These are phyloP conservation scores for Vicia sativa DNA, from an alignment of 306 rosid species.

Conservation along the genomic window DNA sequence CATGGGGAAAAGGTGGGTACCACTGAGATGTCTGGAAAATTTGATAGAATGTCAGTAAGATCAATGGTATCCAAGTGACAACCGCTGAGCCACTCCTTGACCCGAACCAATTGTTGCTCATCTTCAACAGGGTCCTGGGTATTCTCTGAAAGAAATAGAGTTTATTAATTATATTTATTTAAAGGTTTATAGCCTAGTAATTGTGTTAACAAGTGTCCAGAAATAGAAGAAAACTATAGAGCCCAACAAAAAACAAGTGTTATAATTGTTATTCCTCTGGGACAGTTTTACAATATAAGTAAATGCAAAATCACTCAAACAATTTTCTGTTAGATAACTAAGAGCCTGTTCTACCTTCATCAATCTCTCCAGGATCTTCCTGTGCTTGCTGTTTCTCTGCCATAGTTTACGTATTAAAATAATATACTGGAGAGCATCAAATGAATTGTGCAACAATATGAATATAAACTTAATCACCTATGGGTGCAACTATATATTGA, in stretches of 20 bases:
- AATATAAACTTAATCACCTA: slow-evolving; percentile 50
- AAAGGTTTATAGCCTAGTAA: slow-evolving; percentile 1
- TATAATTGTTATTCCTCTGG: slow-evolving; percentile 8
- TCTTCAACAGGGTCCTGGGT: slow-evolving; percentile 85
- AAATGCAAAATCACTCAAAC: not conserved
- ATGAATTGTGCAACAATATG: slow-evolving; percentile 4
- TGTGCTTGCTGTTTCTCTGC: slow-evolving; percentile 65
- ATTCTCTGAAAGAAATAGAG: slow-evolving; percentile 53
- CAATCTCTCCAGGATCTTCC: slow-evolving; percentile 56
- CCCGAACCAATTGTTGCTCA: slow-evolving; percentile 69
- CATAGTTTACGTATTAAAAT: slow-evolving; percentile 29
- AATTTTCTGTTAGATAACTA: slow-evolving; percentile 18
- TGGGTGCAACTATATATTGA: slow-evolving; percentile 70
- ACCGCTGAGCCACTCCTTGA: slow-evolving; percentile 77
- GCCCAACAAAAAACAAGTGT: slow-evolving; percentile 1
- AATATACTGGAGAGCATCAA: slow-evolving; percentile 19
- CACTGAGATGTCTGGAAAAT: slow-evolving; percentile 89
- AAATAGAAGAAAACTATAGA: not conserved
- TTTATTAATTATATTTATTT: slow-evolving; percentile 11
- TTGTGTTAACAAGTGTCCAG: slow-evolving; percentile 13
- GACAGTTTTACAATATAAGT: slow-evolving; percentile 4
- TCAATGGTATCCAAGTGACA: slow-evolving; percentile 65
- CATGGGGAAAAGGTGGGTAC: slow-evolving; percentile 43
- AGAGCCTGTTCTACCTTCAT: slow-evolving; percentile 62
- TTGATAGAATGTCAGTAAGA: slow-evolving; percentile 74